phyloP scores from a whole-genome alignment of 805 yeast species.

The Metschnikowia picachoensis region DNA sequence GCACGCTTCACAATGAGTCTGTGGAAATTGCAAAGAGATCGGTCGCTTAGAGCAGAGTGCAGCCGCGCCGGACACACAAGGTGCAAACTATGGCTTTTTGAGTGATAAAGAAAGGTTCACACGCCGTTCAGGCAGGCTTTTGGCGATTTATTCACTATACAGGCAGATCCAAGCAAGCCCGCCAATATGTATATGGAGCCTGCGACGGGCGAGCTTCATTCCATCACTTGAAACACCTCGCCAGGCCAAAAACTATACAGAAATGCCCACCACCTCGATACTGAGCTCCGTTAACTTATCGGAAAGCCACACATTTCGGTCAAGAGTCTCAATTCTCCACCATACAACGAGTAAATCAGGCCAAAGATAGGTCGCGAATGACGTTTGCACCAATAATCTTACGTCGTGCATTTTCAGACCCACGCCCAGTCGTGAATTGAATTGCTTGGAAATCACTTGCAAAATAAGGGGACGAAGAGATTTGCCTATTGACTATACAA shows the following conservation, averaged over 20 bases:
- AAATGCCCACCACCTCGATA: slow-evolving; percentile 3
- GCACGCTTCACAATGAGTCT: background rate
- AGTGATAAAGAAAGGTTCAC: background rate
- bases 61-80: too few relatives aligned
- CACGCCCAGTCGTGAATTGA: too few relatives aligned
- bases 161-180: background rate
- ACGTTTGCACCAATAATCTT: too few relatives aligned
- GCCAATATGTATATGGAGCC: background rate
- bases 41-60: too few relatives aligned
- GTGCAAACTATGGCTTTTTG: too few relatives aligned
- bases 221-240: background rate
- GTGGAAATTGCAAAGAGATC: background rate
- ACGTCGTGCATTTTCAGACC: too few relatives aligned
- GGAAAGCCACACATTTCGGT: slow-evolving; percentile 12
- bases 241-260: background rate
- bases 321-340: slow-evolving; percentile 2
- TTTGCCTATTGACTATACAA: too few relatives aligned
- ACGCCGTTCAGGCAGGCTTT: slow-evolving; percentile 14
- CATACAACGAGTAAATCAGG: too few relatives aligned
- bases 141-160: slow-evolving; percentile 6
- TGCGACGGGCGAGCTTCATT: background rate
- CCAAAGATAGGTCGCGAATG: too few relatives aligned
- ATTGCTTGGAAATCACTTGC: too few relatives aligned
- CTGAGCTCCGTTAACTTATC: slow-evolving; percentile 15
- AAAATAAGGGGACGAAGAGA: too few relatives aligned